Base-by-base conservation (phyloP, 768 basidiomycete genomes). In the Lactifluus subvellereus region DNA sequence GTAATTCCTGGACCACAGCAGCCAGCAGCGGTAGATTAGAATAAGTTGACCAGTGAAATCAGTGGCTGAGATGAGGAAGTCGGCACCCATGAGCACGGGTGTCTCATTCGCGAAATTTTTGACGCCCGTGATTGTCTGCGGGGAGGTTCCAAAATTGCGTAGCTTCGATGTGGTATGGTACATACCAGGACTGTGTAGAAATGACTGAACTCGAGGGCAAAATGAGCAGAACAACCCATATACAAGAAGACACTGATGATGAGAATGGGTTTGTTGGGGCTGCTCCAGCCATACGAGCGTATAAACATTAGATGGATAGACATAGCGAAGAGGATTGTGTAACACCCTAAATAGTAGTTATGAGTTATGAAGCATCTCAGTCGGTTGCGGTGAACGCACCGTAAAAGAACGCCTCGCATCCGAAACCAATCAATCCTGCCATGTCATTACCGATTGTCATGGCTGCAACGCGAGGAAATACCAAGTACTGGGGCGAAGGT, bases 11-110 rank as follows among this genome's bases (percentile, higher is more conserved):
- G 66, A 71, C 77, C 78, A 80, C 51, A 80, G 51, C 62, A 76
- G 66, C 73, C 75, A 80, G 68, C 76, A 78, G 38, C 79, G 79
- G 59, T 78, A 79, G 33, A 77, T 65, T 38, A 78, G 72, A 47
- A 74, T 63, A 40, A 72, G 16, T 66, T 77, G 71, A 1, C 76
- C 77, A 22, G 75, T 35, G 43, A 78, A 71, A 64, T 77, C 76
- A 0, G 72, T 69, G 38, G 75, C 54, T 1, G 76, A 75, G 58
- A 77, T 71, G 47, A 78, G 62, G 22, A 75, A 62, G 66, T 77
- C 76, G 4, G 76, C 75, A 3, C 66, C 77, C 4, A 70, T 37
- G 54, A 75, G 73, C 20, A 27, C 37, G 2, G 22, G 61, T 1
- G 73, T 78, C 69, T 78, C 76, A 32, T 70, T 43, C 6, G 73